A percentile compares a stretch with the other conserved stretches of the same genome.
Conservation (phyloP, 768 basidiomycete species). For the Psilocybe subaeruginosa region DNA sequence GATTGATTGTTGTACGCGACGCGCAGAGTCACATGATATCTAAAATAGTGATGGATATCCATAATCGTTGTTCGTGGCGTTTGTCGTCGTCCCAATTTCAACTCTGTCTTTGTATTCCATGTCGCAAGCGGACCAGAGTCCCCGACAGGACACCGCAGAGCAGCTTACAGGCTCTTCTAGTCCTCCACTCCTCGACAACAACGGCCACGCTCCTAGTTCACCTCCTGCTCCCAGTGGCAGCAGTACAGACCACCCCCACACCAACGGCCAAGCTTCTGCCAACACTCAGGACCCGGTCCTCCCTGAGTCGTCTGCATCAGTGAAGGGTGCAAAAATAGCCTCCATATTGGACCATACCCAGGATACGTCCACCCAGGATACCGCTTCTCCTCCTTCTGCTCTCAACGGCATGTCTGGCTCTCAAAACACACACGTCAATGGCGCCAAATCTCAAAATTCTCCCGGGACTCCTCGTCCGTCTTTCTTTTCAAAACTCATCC, state of each 20-base stretch:
- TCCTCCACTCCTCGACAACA: neutral
- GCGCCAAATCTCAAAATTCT: slow-evolving; percentile 13
- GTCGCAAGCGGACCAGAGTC: slow-evolving; percentile 12
- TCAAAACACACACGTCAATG: slow-evolving; percentile 19
- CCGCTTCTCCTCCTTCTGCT: slow-evolving; percentile 15
- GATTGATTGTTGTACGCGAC: slow-evolving; percentile 24
- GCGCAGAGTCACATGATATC: slow-evolving; percentile 1
- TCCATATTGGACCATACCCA: slow-evolving; percentile 16
- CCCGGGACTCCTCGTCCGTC: slow-evolving; percentile 42
- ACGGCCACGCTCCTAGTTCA: slow-evolving; percentile 5
- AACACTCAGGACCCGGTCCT: slow-evolving; percentile 4
- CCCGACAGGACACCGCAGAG: neutral
- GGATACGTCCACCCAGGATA: slow-evolving; percentile 27
- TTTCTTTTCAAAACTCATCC: slow-evolving; percentile 62
- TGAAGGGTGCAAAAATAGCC: slow-evolving; percentile 21
- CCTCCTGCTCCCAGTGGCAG: neutral
- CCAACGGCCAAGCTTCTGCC: slow-evolving; percentile 15
- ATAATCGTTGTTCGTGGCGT: neutral
- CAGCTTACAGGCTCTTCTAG: neutral
- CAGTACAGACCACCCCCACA: slow-evolving; percentile 8
- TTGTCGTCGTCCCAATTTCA: neutral
- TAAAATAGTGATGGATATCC: neutral
- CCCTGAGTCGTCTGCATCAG: slow-evolving; percentile 24
- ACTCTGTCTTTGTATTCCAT: slow-evolving; percentile 5
- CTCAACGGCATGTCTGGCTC: slow-evolving; percentile 15